Conservation (phyloP, 805 yeast genomes). For the Yarrowia bubula region DNA sequence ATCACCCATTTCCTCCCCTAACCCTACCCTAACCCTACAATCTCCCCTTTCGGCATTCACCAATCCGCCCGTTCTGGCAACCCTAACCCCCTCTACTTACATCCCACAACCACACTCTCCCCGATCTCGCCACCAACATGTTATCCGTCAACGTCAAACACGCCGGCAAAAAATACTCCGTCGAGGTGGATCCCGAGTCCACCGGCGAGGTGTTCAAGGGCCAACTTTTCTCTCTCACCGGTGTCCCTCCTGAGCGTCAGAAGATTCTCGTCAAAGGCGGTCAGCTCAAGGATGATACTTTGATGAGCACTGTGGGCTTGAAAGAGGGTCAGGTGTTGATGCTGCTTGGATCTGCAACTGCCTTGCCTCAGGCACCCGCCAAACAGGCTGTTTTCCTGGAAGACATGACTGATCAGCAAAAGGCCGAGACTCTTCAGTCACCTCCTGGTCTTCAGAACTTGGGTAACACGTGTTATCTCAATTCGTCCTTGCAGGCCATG, state of each 20-base stretch:
- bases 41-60: too few relatives aligned
- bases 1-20: too few relatives aligned
- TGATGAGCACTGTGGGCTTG: constrained; percentile 51
- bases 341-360: constrained; percentile 91
- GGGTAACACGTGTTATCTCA: constrained; percentile 78
- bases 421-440: constrained; percentile 39
- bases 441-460: constrained; percentile 69
- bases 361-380: constrained; percentile 47
- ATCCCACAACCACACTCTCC: background rate
- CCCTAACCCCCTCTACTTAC: background rate
- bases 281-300: constrained; percentile 71
- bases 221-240: constrained; percentile 68
- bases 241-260: constrained; percentile 85
- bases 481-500: constrained; percentile 63
- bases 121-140: background rate
- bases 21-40: too few relatives aligned
- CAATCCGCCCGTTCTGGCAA: background rate
- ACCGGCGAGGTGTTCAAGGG: constrained; percentile 64
- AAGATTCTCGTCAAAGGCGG: constrained; percentile 88
- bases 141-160: constrained; percentile 53
- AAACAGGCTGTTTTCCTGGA: constrained; percentile 61
- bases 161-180: constrained; percentile 63
- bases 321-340: constrained; percentile 68
- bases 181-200: constrained; percentile 52
- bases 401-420: constrained; percentile 55